Base-by-base conservation (phyloP, 495 filamentous ascomycete genomes). In the Terfezia boudieri region DNA sequence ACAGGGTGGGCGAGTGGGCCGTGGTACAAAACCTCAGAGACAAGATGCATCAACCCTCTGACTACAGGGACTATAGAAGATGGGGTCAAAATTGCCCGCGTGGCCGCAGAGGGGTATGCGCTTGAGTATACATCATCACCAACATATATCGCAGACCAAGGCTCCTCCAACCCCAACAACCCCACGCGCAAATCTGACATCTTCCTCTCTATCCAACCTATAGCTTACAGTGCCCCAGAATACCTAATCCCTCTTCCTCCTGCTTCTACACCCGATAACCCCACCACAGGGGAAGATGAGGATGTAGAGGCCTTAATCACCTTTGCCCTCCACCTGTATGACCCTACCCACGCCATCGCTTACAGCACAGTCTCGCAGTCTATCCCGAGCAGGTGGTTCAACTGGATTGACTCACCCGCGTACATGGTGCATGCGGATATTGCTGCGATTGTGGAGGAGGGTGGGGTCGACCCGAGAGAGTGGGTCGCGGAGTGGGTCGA, bases 401-500 rank as follows among this genome's bases (percentile, higher is more conserved):
- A 78, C 55, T 98, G 90, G 90, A 73, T 98, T 4, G 89, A 98
- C 67, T 84, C 86, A 16, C 71, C 81, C 1, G 68, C 75, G 0
- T 64, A 68, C 20, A n/a, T 7, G n/a, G 69, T 90, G 9, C 90
- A 89, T 2, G 81, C 82, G 22, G 84, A 84, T 64, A 96, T 98
- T 59, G 73, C 74, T 1, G 83, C 90, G 66, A 92, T 96, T 57
- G 76, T 96, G 55, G 79, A 88, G 62, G 74, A 70, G 51, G 92
- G 92, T 16, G 90, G 88, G 37, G 83, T 95, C 2, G 90, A 98
- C 66, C 90, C 90, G 0, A 73, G 90, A 43, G 90, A 96, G 67
- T 98, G 90, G 90, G 83, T 93, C 37, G 80, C 88, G 0, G 92
- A 96, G 66, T 98, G 90, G 90, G 75, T 98, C 7, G 87, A 96